These are phyloP conservation scores for Crucihimalaya himalaica DNA, from an alignment of 345 rosid species.

Conservation along the genomic window DNA sequence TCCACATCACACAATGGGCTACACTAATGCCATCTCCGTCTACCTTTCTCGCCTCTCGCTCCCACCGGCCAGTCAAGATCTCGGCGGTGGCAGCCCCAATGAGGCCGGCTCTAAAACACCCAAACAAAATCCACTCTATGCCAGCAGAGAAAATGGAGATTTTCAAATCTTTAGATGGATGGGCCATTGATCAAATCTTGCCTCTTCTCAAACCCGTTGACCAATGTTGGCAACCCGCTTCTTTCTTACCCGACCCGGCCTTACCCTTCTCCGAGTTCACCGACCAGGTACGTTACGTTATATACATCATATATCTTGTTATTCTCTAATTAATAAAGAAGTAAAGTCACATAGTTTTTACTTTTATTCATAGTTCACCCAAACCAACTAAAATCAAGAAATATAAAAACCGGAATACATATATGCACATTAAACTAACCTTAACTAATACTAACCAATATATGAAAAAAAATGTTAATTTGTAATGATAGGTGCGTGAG, in stretches of 20 bases:
- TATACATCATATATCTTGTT: neutral
- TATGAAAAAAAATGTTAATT: neutral
- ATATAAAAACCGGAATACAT: neutral
- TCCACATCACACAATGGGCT: neutral
- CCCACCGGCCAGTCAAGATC: neutral
- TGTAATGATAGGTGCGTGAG: slow-evolving; percentile 42
- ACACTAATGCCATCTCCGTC: neutral
- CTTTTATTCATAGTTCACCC: neutral
- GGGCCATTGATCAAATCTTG: slow-evolving; percentile 56
- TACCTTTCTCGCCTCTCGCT: neutral
- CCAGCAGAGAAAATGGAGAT: slow-evolving; percentile 63
- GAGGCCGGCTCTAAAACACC: slow-evolving; percentile 33
- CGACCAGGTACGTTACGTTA: slow-evolving; percentile 38
- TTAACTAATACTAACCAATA: neutral
- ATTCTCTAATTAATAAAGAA: neutral
- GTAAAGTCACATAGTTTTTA: neutral
- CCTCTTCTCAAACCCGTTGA: slow-evolving; percentile 75
- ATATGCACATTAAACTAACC: neutral
- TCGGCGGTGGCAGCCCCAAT: slow-evolving; percentile 46
- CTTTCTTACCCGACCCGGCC: slow-evolving; percentile 56
- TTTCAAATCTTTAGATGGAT: slow-evolving; percentile 63
- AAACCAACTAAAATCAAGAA: neutral
- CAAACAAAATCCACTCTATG: slow-evolving; percentile 54
- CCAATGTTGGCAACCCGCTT: slow-evolving; percentile 69
- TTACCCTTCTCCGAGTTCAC: slow-evolving; percentile 47